phyloP scores from a whole-genome alignment of 441 rosid species.

The Arabidopsis lyrata region DNA sequence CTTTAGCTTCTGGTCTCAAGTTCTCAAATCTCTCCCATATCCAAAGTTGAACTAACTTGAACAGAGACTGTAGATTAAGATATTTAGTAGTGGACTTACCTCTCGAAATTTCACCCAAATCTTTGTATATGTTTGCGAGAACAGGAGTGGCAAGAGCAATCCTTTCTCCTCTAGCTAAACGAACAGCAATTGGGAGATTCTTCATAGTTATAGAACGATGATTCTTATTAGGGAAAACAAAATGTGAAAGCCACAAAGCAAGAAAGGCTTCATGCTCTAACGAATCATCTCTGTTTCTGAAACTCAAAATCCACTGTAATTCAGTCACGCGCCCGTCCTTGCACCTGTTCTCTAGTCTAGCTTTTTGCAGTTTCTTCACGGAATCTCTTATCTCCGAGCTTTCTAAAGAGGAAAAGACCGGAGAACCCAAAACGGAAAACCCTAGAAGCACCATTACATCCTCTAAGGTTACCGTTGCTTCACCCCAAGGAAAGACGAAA shows the following conservation, averaged over 20 bases:
- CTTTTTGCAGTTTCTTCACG: slow-evolving; percentile 24
- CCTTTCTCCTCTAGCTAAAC: slow-evolving; percentile 46
- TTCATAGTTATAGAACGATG: not conserved
- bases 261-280: slow-evolving; percentile 56
- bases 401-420: slow-evolving; percentile 15
- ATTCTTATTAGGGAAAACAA: slow-evolving; percentile 37
- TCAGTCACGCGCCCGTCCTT: not conserved
- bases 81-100: not conserved
- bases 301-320: slow-evolving; percentile 45
- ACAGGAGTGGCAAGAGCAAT: slow-evolving; percentile 52
- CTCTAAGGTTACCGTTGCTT: slow-evolving; percentile 44
- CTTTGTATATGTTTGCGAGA: slow-evolving; percentile 46
- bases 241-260: slow-evolving; percentile 49
- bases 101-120: slow-evolving; percentile 38
- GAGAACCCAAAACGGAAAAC: slow-evolving; percentile 41
- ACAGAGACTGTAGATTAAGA: slow-evolving; percentile 28
- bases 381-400: slow-evolving; percentile 31
- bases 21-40: slow-evolving; percentile 58
- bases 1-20: slow-evolving; percentile 43
- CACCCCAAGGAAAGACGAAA: slow-evolving; percentile 59
- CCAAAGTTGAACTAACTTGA: slow-evolving; percentile 58
- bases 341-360: not conserved
- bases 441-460: slow-evolving; percentile 54
- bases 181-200: slow-evolving; percentile 41
- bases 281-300: slow-evolving; percentile 40